Evolutionary conservation across 805 yeast genomes (phyloP).

Genomic region (Saccharomycopsis microspora): DNA sequence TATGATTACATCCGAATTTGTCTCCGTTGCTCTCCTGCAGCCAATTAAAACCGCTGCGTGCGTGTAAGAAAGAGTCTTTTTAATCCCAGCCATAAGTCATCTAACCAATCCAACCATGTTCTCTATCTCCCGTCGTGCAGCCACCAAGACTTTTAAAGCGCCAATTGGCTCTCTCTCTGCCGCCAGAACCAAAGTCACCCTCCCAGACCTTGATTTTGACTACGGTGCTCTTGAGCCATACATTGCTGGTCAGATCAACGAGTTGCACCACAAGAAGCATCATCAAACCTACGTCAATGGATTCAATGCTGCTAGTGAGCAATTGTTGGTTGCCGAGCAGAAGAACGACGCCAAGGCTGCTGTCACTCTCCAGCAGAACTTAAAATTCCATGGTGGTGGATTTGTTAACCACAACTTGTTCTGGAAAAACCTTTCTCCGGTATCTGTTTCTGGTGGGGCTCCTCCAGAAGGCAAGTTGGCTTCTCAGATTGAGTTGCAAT

Average conservation of each 20-base stretch:
- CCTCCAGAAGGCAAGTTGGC: constrained; percentile 44
- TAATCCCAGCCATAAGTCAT: too few relatives aligned
- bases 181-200: constrained; percentile 52
- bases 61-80: too few relatives aligned
- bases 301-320: constrained; percentile 67
- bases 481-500: constrained; percentile 48
- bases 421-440: constrained; percentile 84
- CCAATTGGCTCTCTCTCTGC: constrained; percentile 6
- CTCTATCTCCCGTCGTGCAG: too few relatives aligned
- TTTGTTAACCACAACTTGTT: constrained; percentile 74
- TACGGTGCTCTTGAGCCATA: constrained; percentile 79
- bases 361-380: constrained; percentile 49
- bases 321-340: constrained; percentile 52
- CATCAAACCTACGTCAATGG: constrained; percentile 88
- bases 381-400: constrained; percentile 93
- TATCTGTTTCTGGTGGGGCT: constrained; percentile 65
- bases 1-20: too few relatives aligned
- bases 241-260: constrained; percentile 80
- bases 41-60: too few relatives aligned
- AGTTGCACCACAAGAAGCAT: constrained; percentile 79
- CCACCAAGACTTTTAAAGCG: too few relatives aligned
- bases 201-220: constrained; percentile 78
- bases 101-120: too few relatives aligned
- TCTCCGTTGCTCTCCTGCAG: too few relatives aligned
- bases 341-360: constrained; percentile 50